Evolutionary conservation across 1,284 basidiomycete genomes (phyloP), one percentile per base, ranked within the genome.

Genomic region (Coniophora puteana): DNA sequence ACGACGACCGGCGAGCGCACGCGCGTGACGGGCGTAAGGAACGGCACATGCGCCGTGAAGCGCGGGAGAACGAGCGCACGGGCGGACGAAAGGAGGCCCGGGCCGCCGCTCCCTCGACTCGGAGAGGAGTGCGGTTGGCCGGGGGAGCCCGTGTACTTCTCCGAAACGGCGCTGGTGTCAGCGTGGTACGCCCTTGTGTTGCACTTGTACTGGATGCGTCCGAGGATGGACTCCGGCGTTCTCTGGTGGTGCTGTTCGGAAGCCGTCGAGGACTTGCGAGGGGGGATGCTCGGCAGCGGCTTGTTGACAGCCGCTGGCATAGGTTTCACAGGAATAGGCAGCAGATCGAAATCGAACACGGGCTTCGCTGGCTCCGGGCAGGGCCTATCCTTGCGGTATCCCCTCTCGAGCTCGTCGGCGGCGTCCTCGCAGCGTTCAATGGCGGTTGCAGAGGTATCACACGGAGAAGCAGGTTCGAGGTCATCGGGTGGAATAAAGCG

Each of bases 1-100:
- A 76, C 71, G 36, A 89, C 75, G 40, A 82, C 68, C n/a, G 83
- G 80, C 47, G 73, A 83, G 35, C 83, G 67, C 21, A 89, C 68
- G 30, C 69, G 71, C 32, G 86, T 88, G 39, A 89, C 62, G 21
- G 84, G 83, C 18, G 72, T 64, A 14, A 76, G 72, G 47, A 89
- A 88, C 2, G 84, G 84, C 6, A 86, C 61, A 0, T 59, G 83
- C 18, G 71, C 65, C 38, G 70, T 70, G 44, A 81, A 59, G n/a
- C 61, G 60, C 0, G 57, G 69, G 45, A 67, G 58, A 45, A 69
- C 64, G 51, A 73, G 68, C 29, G 72, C 29, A 12, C 52, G 23
- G 16, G 45, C 30, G 36, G 11, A 14, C 23, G 3, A 43, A 39
- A 10, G 26, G 7, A 22, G 25, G 14, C 4, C 23, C 11, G 10